phyloP scores from a whole-genome alignment of 1,284 basidiomycete species.

The Veloboletus limbatus region DNA sequence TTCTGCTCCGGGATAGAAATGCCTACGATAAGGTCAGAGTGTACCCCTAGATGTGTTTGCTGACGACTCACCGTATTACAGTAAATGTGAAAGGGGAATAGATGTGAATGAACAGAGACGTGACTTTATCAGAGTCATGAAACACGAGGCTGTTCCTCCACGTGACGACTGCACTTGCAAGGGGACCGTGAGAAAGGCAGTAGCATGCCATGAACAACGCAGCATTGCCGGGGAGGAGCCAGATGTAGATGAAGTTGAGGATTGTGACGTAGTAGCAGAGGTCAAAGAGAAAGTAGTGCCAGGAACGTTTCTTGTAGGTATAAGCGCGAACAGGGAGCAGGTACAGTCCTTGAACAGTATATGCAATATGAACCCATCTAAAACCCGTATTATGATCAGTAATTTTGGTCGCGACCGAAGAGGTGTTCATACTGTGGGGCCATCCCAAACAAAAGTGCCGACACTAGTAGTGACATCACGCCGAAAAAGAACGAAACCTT shows the following conservation, averaged over 20 bases:
- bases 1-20: constrained; percentile 77
- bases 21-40: constrained; percentile 43
- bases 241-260: constrained; percentile 86
- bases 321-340: constrained; percentile 81
- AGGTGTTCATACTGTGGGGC: constrained; percentile 63
- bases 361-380: constrained; percentile 77
- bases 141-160: constrained; percentile 98
- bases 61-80: constrained; percentile 69
- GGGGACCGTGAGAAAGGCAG: constrained; percentile 81
- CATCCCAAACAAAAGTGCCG: constrained; percentile 80
- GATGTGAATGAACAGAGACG: constrained; percentile 87
- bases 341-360: constrained; percentile 71
- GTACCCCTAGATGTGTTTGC: background rate
- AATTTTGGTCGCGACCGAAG: background rate
- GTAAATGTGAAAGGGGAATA: constrained; percentile 86
- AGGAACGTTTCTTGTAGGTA: constrained; percentile 82
- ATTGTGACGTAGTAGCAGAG: constrained; percentile 89
- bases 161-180: constrained; percentile 92
- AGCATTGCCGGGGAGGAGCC: constrained; percentile 74
- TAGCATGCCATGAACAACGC: constrained; percentile 84
- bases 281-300: constrained; percentile 95
- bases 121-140: constrained; percentile 92
- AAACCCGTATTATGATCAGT: constrained; percentile 13
- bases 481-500: constrained; percentile 91
- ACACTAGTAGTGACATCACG: constrained; percentile 83